Evolutionary conservation across 108 stramenopile genomes (phyloP).

Genomic region (Cyclotella baltica): DNA sequence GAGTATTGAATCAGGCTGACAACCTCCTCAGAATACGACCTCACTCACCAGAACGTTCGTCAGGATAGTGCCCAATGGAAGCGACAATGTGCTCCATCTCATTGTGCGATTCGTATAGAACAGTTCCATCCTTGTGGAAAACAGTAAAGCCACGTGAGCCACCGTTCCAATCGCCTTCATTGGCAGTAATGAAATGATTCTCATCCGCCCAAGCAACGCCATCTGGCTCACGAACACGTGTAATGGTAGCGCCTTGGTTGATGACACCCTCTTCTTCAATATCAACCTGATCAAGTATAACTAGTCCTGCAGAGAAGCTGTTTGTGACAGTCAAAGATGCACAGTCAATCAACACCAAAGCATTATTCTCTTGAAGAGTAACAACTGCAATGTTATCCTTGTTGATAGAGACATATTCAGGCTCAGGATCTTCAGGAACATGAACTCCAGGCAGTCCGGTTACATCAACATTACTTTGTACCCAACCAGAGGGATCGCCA

Average conservation of each 20-base stretch:
- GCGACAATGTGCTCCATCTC: conserved; percentile 56
- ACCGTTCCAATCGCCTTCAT: conserved; percentile 77
- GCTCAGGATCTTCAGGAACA: conserved; percentile 71
- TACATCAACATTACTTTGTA: conserved; percentile 34
- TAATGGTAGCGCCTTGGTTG: conserved; percentile 37
- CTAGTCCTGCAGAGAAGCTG: conserved; percentile 62
- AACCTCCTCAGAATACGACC: too few species aligned
- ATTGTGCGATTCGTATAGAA: conserved; percentile 57
- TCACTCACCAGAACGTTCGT: conserved; percentile 53
- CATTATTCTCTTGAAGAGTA: conserved; percentile 84
- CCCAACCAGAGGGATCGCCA: conserved; percentile 52
- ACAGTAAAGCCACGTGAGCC: conserved; percentile 74
- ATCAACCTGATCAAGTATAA: conserved; percentile 58
- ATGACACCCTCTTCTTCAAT: conserved; percentile 60
- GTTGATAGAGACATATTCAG: conserved; percentile 75
- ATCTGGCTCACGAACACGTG: conserved; percentile 67
- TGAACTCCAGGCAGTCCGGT: conserved; percentile 55
- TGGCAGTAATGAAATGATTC: conserved; percentile 69
- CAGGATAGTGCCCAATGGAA: conserved; percentile 72
- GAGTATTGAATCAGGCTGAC: too few species aligned
- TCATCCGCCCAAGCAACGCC: conserved; percentile 64
- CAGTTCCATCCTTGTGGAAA: conserved; percentile 51
- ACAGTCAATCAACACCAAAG: conserved; percentile 62
- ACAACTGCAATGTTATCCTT: conserved; percentile 61
- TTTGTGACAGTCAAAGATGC: conserved; percentile 36